Conservation (phyloP, 2,329 filamentous ascomycete genomes). For the Macrophomina tecta region DNA sequence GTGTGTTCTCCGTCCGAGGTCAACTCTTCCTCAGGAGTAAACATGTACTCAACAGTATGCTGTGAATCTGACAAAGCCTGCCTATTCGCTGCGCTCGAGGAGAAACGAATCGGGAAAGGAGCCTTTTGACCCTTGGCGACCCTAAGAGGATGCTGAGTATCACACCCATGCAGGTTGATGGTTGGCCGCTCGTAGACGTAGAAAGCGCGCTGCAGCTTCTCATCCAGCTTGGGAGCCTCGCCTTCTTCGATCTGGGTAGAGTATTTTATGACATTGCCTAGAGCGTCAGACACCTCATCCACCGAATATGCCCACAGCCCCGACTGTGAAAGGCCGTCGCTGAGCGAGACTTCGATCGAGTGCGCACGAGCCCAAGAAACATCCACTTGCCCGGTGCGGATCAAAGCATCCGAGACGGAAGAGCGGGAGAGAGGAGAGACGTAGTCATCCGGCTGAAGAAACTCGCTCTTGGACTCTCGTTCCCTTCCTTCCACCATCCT, state of each 20-base stretch:
- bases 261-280: conserved; percentile 86
- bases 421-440: conserved; percentile 75
- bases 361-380: conserved; percentile 81
- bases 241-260: conserved; percentile 69
- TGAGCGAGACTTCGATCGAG: conserved; percentile 79
- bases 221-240: conserved; percentile 58
- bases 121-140: conserved; percentile 76
- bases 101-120: conserved; percentile 74
- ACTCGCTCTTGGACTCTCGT: conserved; percentile 82
- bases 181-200: conserved; percentile 85
- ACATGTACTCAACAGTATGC: conserved; percentile 80
- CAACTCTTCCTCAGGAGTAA: conserved; percentile 75
- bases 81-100: conserved; percentile 60
- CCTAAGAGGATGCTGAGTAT: conserved; percentile 79
- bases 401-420: conserved; percentile 62
- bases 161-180: conserved; percentile 74
- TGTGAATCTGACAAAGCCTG: conserved; percentile 65
- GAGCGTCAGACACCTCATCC: conserved; percentile 88
- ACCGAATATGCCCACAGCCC: conserved; percentile 90
- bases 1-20: conserved; percentile 74
- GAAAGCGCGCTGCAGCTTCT: conserved; percentile 72
- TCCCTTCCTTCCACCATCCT: conserved; percentile 84
- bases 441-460: conserved; percentile 87
- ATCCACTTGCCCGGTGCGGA: conserved; percentile 66
- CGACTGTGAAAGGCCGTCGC: conserved; percentile 81